A percentile compares a stretch with the other conserved stretches of the same genome.
Evolutionary conservation across 108 stramenopile genomes (phyloP).

Genomic region (Hondaea fermentalgiana): DNA sequence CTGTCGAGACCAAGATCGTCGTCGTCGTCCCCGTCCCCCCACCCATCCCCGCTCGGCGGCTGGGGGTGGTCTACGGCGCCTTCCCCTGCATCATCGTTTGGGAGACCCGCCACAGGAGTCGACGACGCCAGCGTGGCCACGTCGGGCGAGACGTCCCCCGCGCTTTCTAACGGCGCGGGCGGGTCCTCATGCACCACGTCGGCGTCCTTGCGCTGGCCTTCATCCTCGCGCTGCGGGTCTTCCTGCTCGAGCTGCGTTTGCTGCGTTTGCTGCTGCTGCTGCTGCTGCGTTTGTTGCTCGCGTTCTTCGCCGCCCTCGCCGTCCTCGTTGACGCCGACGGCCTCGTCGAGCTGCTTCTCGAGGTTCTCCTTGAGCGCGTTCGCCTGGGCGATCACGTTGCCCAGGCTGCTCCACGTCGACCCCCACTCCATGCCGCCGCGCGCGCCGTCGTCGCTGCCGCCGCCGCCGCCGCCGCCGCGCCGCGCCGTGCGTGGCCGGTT

Average conservation of each 20-base stretch:
- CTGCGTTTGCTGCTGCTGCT: neutral
- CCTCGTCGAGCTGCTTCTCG: slow-evolving; percentile 19
- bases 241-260: neutral
- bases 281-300: neutral
- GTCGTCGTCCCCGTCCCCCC: neutral
- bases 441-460: too few species aligned
- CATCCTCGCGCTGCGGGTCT: neutral
- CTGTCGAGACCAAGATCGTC: neutral
- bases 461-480: too few species aligned
- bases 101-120: too few species aligned
- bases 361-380: neutral
- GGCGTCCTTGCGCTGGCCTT: neutral
- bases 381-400: neutral
- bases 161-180: neutral
- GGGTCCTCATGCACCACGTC: neutral
- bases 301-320: neutral
- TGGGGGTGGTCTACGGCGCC: too few species aligned
- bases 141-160: neutral
- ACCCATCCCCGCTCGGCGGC: neutral
- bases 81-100: too few species aligned
- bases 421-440: neutral
- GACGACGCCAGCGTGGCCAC: too few species aligned
- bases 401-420: neutral
- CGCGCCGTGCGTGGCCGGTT: too few species aligned
- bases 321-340: neutral